phyloP scores from a whole-genome alignment of 768 basidiomycete genomes.

The Amanita fuliginea region DNA sequence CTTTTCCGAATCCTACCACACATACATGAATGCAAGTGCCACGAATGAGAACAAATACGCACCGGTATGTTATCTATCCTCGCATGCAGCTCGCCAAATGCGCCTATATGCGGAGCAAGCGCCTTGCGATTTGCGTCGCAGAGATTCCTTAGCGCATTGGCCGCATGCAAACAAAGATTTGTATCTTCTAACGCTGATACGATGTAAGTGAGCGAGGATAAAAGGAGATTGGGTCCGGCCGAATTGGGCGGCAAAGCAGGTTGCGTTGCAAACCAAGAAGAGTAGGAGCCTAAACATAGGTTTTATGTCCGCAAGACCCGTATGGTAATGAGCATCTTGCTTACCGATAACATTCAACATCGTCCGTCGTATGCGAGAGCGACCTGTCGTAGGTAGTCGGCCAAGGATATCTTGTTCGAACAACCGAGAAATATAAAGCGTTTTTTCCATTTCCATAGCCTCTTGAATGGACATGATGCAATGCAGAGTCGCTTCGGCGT shows the following conservation, averaged over 20 bases:
- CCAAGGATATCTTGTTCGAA: constrained; percentile 69
- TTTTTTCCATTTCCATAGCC: constrained; percentile 51
- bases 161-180: constrained; percentile 56
- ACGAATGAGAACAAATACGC: constrained; percentile 13
- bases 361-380: constrained; percentile 61
- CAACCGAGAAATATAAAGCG: constrained; percentile 45
- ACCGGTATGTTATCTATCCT: constrained; percentile 68
- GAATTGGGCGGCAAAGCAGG: constrained; percentile 13
- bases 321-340: constrained; percentile 6
- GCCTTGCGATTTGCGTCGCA: constrained; percentile 87
- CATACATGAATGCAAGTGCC: constrained; percentile 2
- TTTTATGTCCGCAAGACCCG: not conserved
- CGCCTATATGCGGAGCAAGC: constrained; percentile 71
- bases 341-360: constrained; percentile 66
- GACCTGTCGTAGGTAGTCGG: constrained; percentile 51
- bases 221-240: constrained; percentile 34
- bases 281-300: constrained; percentile 47
- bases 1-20: constrained; percentile 65
- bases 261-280: constrained; percentile 68
- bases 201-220: constrained; percentile 59
- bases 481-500: constrained; percentile 79
- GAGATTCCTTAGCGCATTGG: constrained; percentile 72
- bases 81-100: constrained; percentile 78
- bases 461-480: constrained; percentile 84
- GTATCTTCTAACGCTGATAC: constrained; percentile 61